Percentiles rank a stretch among this genome's conserved stretches.
Evolutionary conservation across 169 alveolate species (phyloP).

Genomic region (Plasmodium relictum): DNA sequence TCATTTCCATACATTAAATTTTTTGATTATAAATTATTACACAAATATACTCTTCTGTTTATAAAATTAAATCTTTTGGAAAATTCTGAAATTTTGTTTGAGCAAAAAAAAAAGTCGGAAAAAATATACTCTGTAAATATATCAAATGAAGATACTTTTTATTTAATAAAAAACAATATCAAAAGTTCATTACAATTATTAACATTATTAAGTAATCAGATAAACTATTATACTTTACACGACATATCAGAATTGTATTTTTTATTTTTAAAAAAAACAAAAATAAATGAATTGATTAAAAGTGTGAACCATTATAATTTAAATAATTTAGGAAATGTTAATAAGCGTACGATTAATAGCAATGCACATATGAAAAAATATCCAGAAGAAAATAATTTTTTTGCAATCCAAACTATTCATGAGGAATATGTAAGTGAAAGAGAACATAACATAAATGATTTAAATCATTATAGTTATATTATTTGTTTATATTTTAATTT

Average conservation of each 20-base stretch:
- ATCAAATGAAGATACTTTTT: constrained; percentile 54
- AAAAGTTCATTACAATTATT: constrained; percentile 11
- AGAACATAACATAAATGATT: neutral
- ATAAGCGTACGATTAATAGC: neutral
- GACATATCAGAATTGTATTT: constrained; percentile 17
- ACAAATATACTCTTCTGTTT: constrained; percentile 33
- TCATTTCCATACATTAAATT: constrained; percentile 39
- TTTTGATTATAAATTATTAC: constrained; percentile 46
- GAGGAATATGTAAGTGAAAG: neutral
- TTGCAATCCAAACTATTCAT: neutral
- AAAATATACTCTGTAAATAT: constrained; percentile 36
- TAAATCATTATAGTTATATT: constrained; percentile 20
- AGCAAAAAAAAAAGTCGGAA: constrained; percentile 35
- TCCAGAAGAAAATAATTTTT: neutral
- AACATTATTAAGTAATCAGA: constrained; percentile 1
- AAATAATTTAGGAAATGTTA: neutral
- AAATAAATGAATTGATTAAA: constrained; percentile 37
- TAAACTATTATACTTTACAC: constrained; percentile 1
- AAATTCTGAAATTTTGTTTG: constrained; percentile 2
- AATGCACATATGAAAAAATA: neutral
- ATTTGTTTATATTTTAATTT: constrained; percentile 50
- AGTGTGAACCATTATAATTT: constrained; percentile 10
- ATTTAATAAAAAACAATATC: constrained; percentile 49
- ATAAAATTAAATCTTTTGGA: constrained; percentile 54
- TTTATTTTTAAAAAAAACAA: constrained; percentile 36